These are phyloP conservation scores for Aspergillus leporis DNA, from an alignment of 495 filamentous ascomycete species.

Conservation along the genomic window DNA sequence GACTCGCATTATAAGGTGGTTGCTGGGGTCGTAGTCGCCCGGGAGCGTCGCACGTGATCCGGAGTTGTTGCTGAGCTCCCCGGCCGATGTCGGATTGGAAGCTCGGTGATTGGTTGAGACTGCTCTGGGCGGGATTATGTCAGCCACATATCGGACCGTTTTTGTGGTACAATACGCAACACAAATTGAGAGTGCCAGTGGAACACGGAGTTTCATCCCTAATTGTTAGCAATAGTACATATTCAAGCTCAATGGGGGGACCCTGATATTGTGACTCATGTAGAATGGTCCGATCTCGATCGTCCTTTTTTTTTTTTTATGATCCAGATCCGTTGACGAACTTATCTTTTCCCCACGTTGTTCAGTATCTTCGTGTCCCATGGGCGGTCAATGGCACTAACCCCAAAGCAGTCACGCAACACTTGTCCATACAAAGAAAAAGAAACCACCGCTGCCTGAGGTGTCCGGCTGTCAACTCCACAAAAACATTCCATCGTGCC, in stretches of 20 bases:
- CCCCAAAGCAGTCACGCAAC: neutral
- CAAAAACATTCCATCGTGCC: neutral
- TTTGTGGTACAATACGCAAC: neutral
- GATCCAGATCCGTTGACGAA: neutral
- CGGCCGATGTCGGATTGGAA: slow-evolving; percentile 35
- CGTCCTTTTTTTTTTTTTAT: neutral
- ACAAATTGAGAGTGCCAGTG: neutral
- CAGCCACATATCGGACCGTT: neutral
- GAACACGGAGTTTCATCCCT: neutral
- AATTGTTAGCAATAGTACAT: no score
- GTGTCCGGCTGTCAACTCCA: neutral
- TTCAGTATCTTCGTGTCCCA: neutral
- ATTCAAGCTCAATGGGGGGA: no score
- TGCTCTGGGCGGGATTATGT: neutral
- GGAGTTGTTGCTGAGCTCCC: slow-evolving; percentile 41
- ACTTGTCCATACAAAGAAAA: neutral
- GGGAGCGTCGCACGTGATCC: slow-evolving; percentile 28
- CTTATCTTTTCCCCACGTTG: neutral
- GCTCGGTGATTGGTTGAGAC: slow-evolving; percentile 17
- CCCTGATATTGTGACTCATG: neutral
- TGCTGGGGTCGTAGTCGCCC: slow-evolving; percentile 16
- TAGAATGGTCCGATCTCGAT: neutral
- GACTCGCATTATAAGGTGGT: slow-evolving; percentile 20
- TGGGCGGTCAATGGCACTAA: neutral
- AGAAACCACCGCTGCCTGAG: neutral